Percentiles rank a stretch among this genome's conserved stretches.
phyloP scores from a whole-genome alignment of 192 early-diverging fungal species.

The Coemansia sp. region DNA sequence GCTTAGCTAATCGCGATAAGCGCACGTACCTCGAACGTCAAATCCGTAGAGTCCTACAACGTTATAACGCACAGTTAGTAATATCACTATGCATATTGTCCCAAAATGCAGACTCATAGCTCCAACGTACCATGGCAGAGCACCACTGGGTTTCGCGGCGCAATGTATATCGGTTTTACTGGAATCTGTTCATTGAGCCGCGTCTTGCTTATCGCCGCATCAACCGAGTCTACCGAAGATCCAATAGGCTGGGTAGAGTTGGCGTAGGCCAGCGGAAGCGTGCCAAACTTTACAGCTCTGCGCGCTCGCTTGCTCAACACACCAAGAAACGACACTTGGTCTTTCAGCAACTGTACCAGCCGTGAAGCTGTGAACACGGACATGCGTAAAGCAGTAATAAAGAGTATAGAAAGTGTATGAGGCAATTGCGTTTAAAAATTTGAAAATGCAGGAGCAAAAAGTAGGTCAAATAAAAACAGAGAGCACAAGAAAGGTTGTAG shows the following conservation, averaged over 20 bases:
- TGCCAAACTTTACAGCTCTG: conserved; percentile 24
- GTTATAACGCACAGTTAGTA: not conserved
- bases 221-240: not conserved
- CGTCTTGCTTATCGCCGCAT: conserved; percentile 20
- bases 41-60: conserved; percentile 76
- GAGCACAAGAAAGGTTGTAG: not conserved
- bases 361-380: conserved; percentile 37
- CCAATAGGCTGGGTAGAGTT: conserved; percentile 15
- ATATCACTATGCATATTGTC: not conserved
- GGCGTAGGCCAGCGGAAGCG: conserved; percentile 35
- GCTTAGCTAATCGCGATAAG: conserved; percentile 1
- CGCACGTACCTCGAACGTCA: conserved; percentile 60
- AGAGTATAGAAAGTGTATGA: not conserved
- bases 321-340: conserved; percentile 22
- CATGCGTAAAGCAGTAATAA: conserved; percentile 13
- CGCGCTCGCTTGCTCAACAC: conserved; percentile 20
- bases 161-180: conserved; percentile 65
- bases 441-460: not conserved
- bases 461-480: not conserved
- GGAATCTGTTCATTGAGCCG: conserved; percentile 51
- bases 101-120: not conserved
- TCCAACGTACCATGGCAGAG: conserved; percentile 74
- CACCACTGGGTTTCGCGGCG: conserved; percentile 76
- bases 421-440: not conserved
- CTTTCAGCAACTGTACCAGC: conserved; percentile 30